phyloP scores from a whole-genome alignment of 2,329 filamentous ascomycete species.

The Cladosporium sp. region DNA sequence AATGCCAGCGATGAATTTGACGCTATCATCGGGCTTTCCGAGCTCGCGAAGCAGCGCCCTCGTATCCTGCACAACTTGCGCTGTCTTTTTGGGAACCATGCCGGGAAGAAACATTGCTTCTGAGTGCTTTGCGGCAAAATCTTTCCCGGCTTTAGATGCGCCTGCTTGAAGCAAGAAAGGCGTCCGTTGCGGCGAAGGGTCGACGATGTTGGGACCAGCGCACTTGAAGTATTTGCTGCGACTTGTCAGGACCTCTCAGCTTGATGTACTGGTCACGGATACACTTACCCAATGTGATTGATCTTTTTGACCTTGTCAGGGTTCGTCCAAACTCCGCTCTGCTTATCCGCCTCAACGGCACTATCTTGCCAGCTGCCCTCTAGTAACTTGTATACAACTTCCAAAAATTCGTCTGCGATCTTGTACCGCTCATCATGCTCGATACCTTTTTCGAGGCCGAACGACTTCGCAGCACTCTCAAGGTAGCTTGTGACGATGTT shows the following conservation, averaged over 20 bases:
- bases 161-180: conserved; percentile 51
- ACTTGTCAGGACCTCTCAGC: not conserved
- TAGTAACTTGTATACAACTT: conserved; percentile 26
- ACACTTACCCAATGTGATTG: conserved; percentile 20
- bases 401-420: conserved; percentile 42
- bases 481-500: conserved; percentile 48
- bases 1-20: conserved; percentile 42
- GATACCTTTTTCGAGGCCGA: conserved; percentile 40
- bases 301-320: conserved; percentile 52
- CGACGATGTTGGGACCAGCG: conserved; percentile 42
- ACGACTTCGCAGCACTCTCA: conserved; percentile 43
- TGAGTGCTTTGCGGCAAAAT: conserved; percentile 40
- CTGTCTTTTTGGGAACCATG: conserved; percentile 37
- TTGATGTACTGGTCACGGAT: too few relatives aligned
- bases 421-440: conserved; percentile 46
- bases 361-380: conserved; percentile 27
- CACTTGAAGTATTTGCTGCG: conserved; percentile 37
- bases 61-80: conserved; percentile 38
- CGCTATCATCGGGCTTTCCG: conserved; percentile 34
- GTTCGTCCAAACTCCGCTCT: conserved; percentile 53
- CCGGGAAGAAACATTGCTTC: conserved; percentile 44
- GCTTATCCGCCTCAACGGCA: conserved; percentile 45
- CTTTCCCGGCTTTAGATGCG: conserved; percentile 40
- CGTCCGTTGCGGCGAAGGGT: conserved; percentile 52
- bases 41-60: conserved; percentile 33